Conservation (phyloP, 2,329 filamentous ascomycete genomes). For the Fusarium xylarioides region DNA sequence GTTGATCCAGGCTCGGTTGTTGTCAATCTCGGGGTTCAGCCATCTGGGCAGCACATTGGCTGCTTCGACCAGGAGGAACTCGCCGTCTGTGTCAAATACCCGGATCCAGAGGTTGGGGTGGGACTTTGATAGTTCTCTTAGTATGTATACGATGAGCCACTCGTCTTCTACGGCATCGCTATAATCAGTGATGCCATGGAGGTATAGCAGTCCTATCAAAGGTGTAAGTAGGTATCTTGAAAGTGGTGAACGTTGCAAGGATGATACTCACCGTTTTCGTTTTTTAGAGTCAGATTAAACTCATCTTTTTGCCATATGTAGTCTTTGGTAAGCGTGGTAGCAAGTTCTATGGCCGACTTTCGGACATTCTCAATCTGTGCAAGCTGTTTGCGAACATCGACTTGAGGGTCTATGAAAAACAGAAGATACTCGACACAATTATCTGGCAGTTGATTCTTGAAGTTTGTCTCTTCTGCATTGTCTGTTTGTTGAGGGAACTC, state of each 20-base stretch:
- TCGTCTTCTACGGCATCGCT: conserved; percentile 97
- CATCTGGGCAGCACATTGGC: conserved; percentile 87
- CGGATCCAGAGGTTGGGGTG: conserved; percentile 82
- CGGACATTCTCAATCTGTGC: conserved; percentile 76
- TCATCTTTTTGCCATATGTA: conserved; percentile 96
- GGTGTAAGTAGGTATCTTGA: background rate
- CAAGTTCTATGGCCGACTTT: conserved; percentile 71
- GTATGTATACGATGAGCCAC: conserved; percentile 92
- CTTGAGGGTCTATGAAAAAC: conserved; percentile 69
- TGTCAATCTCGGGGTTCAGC: conserved; percentile 90
- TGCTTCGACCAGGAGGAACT: conserved; percentile 94
- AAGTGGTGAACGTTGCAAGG: background rate
- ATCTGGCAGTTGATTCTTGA: conserved; percentile 66
- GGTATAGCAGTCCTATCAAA: conserved; percentile 61
- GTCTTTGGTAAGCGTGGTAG: conserved; percentile 72
- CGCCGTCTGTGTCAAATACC: conserved; percentile 87
- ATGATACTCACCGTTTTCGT: conserved; percentile 58
- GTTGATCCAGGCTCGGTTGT: conserved; percentile 90
- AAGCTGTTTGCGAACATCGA: conserved; percentile 66
- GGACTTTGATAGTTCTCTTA: conserved; percentile 80
- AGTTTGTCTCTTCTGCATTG: background rate
- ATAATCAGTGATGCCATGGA: conserved; percentile 84
- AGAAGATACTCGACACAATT: conserved; percentile 88
- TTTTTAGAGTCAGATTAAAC: conserved; percentile 76
- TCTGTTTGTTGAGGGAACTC: background rate